Base-by-base conservation (phyloP, 2,329 filamentous ascomycete genomes). In the Neopestalotiopsis sp. region DNA sequence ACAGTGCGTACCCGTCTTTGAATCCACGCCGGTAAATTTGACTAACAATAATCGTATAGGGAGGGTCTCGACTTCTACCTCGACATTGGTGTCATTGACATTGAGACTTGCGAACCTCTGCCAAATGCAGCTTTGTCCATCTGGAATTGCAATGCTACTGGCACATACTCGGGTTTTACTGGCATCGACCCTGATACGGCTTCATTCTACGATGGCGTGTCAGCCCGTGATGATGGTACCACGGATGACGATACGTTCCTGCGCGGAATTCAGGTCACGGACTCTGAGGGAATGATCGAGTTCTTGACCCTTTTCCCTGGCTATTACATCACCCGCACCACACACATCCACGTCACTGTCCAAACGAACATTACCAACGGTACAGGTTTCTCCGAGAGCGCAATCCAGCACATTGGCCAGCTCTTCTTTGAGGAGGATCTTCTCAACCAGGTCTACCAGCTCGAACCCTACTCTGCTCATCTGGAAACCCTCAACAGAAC, bases 81-180 rank as follows among this genome's bases (percentile, higher is more conserved):
- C 64, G 49, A 66, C 20, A 66, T 66, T 58, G 64, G 64, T 34
- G 64, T 66, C 20, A 66, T 66, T 45, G 64, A 66, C 34, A 40
- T 66, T 14, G 64, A 66, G 32, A 66, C 64, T 38, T 66, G 64
- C 17, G 64, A 66, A 45, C 64, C 64, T 32, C 34, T 66, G 24
- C 64, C 64, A 5, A 30, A 66, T 10, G 64, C 64, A 4, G 64
- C 64, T 14, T 17, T 66, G 12, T 56, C 64, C 12, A 58, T 66
- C 32, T 66, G 64, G 64, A 38, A 38, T 20, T 66, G 64, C 49
- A 66, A 66, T 20, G 42, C 64, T 7, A 66, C 64, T 24, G 64
- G 64, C 13, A 66, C 64, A 13, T 66, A 66, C n/a, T 66, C 64
- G 14, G 64, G 64, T 10, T 66, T 32, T 28, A 66, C 64, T 28